A percentile compares a stretch with the other conserved stretches of the same genome.
Conservation (phyloP, 1,139 yeast genomes). For the Geotrichum cucujoidarum region DNA sequence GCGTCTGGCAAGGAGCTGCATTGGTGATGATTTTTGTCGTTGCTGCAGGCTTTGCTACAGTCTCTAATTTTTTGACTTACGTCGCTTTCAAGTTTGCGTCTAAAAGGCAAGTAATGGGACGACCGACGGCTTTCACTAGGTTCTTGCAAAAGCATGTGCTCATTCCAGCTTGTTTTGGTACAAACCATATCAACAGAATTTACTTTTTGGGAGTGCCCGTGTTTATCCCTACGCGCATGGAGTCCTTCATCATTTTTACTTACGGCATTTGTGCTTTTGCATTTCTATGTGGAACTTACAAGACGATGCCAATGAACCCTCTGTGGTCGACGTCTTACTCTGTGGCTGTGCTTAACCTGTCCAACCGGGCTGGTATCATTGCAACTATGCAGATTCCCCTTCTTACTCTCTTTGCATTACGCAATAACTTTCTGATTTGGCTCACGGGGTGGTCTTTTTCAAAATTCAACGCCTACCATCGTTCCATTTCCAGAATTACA, state of each 20-base stretch:
- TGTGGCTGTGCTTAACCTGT: slow-evolving; percentile 46
- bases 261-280: slow-evolving; percentile 46
- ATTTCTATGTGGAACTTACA: slow-evolving; percentile 43
- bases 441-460: slow-evolving; percentile 60
- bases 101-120: slow-evolving; percentile 26
- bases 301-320: slow-evolving; percentile 39
- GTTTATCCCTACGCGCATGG: slow-evolving; percentile 59
- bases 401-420: slow-evolving; percentile 53
- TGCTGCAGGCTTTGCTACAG: slow-evolving; percentile 26
- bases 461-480: slow-evolving; percentile 54
- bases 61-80: slow-evolving; percentile 22
- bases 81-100: slow-evolving; percentile 29
- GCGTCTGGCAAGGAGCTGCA: slow-evolving; percentile 36
- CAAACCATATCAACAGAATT: slow-evolving; percentile 31
- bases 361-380: slow-evolving; percentile 58
- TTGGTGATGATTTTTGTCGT: slow-evolving; percentile 37
- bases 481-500: slow-evolving; percentile 53
- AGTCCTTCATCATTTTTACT: slow-evolving; percentile 46
- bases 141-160: slow-evolving; percentile 28
- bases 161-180: slow-evolving; percentile 36
- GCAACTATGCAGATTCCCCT: slow-evolving; percentile 55
- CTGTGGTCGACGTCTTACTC: slow-evolving; percentile 38
- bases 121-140: slow-evolving; percentile 25
- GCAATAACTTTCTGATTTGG: slow-evolving; percentile 55
- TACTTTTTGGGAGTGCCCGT: slow-evolving; percentile 29